Base-by-base conservation (phyloP, 2,329 filamentous ascomycete genomes). In the Didymella keratinophila region DNA sequence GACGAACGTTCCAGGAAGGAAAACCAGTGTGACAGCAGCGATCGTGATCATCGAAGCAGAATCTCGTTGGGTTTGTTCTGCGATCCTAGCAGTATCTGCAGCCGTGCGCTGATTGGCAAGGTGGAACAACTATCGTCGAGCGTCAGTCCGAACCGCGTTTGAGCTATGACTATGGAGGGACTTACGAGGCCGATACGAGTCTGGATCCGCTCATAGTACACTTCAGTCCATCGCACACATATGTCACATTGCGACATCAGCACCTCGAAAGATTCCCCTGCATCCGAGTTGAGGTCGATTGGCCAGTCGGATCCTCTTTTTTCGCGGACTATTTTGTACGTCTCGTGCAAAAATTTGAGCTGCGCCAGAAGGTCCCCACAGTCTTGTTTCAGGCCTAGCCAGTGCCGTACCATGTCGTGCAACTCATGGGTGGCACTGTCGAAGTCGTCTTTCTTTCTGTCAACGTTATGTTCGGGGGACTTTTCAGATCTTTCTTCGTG, bases 21-120 rank as follows among this genome's bases (percentile, higher is more conserved):
- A 71, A 1, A 70, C 14, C 66, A 70, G 67, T 0, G 69, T 71
- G 1, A 71, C 61, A 2, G 66, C 65, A 1, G 69, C 69, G 25
- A 69, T 64, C 1, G 67, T 71, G 47, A 69, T 71, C 69, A 70
- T 71, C 1, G 69, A 69, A 2, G 66, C 61, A 0, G 69, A 70
- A 47, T 71, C 69, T 9, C 65, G 65, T 37, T 65, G 65, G 0
- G 67, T 68, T 37, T 65, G 64, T 23, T 67, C 59, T 6, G 66
- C 66, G 6, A 70, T 60, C 20, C 58, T 61, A 4, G 67, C 64
- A 2, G 62, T 68, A 5, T 64, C 62, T 2, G 10, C 12, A 7
- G 67, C 66, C 14, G 67, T 71, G 14, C 56, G 56, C 46, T 70
- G 65, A 43, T 65, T 67, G 14, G 62, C 55, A 2, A 69, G 62